Conservation (phyloP, 805 yeast species). For the Pichia rugopelliculosa region DNA sequence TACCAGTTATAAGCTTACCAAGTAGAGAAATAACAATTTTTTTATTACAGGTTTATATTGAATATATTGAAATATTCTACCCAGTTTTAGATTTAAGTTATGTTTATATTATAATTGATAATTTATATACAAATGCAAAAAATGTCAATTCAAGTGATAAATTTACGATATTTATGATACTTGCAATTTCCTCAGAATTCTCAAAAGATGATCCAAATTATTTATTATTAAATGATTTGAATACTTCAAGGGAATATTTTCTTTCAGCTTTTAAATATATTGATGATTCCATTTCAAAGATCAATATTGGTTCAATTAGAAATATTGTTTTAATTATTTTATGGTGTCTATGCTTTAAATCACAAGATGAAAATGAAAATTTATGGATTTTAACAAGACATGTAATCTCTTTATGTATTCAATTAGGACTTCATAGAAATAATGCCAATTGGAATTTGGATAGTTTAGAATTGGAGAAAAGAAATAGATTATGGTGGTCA, state of each 20-base stretch:
- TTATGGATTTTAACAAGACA: slow-evolving; percentile 1
- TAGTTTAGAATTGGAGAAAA: neutral
- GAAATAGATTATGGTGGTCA: slow-evolving; percentile 1
- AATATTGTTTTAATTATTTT: neutral
- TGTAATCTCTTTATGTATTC: neutral
- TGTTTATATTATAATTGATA: neutral
- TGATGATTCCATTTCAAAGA: neutral
- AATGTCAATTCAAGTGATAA: neutral
- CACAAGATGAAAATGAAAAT: slow-evolving; percentile 3
- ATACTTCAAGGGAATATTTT: neutral
- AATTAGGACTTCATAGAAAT: neutral
- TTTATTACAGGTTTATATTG: neutral
- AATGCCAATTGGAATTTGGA: neutral
- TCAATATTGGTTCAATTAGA: neutral
- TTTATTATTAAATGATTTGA: neutral
- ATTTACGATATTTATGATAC: neutral
- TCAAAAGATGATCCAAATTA: neutral
- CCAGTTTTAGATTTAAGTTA: neutral
- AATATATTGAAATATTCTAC: neutral
- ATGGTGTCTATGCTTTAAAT: neutral
- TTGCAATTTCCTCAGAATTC: neutral
- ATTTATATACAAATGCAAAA: neutral
- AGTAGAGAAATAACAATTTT: neutral
- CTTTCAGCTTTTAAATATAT: neutral
- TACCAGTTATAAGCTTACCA: neutral